Base-by-base conservation (phyloP, 257 asterid species). In the Solanum piurae region DNA sequence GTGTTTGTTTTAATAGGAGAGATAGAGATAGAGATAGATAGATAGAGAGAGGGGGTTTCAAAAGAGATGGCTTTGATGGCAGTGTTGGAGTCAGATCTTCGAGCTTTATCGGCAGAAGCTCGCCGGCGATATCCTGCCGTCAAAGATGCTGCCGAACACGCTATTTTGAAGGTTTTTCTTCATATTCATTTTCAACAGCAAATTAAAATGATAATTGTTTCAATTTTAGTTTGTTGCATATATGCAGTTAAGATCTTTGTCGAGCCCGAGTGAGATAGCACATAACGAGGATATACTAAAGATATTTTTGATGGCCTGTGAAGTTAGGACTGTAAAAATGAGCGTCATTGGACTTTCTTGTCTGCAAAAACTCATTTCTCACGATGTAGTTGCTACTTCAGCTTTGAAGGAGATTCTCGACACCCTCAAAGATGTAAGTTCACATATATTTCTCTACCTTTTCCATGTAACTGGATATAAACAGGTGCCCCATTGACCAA, bases 141-240 rank as follows among this genome's bases (percentile, higher is more conserved):
- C 88, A 97, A 97, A 89, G 99, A 97, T 93, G 99, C 98, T 80
- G 99, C 99, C 25, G 99, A 97, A 86, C 99, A 97, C 89, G 99
- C 99, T 58, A 97, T 95, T 83, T 84, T 97, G 79, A 97, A 97
- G 98, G 99, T 95, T 58, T 16, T 23, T 83, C n/a, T 34, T 72
- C 27, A 18, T 72, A 18, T 72, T 33, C 79, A 33, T 34, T 72
- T 68, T 71, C 7, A 71, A 71, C 25, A 7, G 77, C 6, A 71
- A 31, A 49, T 77, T 74, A 74, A 10, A 74, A 25, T 85, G 25
- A 37, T n/a, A 37, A 10, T 9, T 20, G 37, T 40, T 85, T 85
- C 44, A 60, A 58, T 37, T 31, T 84, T 14, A 36, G 3, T 62
- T 85, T 64, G 60, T 73, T 74, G 83, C 31, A 37, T 76, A n/a